A percentile compares a stretch with the other conserved stretches of the same genome.
phyloP scores from a whole-genome alignment of 768 basidiomycete genomes.

The Pleurotus eryngii region DNA sequence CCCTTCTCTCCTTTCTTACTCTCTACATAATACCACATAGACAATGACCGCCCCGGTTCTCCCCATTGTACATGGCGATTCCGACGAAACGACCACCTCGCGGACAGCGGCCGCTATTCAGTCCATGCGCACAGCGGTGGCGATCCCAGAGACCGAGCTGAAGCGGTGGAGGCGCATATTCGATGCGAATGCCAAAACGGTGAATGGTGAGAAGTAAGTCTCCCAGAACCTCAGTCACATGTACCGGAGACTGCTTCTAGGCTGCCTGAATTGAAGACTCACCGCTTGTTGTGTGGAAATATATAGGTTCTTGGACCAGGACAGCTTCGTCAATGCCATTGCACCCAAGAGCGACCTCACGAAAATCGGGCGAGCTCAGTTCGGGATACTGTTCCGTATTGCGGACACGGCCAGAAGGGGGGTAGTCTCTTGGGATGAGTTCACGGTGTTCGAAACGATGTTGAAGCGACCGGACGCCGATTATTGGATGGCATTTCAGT shows the following conservation, averaged over 20 bases:
- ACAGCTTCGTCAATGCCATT: slow-evolving; percentile 94
- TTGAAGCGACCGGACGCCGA: slow-evolving; percentile 95
- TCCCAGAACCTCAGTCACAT: slow-evolving; percentile 17
- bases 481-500: slow-evolving; percentile 95
- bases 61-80: slow-evolving; percentile 54
- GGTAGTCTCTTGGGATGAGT: slow-evolving; percentile 91
- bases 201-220: slow-evolving; percentile 80
- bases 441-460: slow-evolving; percentile 90
- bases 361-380: slow-evolving; percentile 86
- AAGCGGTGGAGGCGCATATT: slow-evolving; percentile 88
- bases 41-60: slow-evolving; percentile 40
- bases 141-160: slow-evolving; percentile 77
- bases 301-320: slow-evolving; percentile 76
- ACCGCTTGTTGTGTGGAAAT: slow-evolving; percentile 6
- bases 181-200: slow-evolving; percentile 74
- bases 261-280: not conserved
- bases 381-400: slow-evolving; percentile 85
- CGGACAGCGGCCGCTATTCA: slow-evolving; percentile 54
- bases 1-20: slow-evolving; percentile 12
- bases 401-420: slow-evolving; percentile 77
- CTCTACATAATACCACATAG: slow-evolving; percentile 26
- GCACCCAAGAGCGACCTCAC: slow-evolving; percentile 82
- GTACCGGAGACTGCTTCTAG: slow-evolving; percentile 3
- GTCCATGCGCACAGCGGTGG: slow-evolving; percentile 64
- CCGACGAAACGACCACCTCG: slow-evolving; percentile 37